A percentile compares a stretch with the other conserved stretches of the same genome.
phyloP scores from a whole-genome alignment of 768 basidiomycete species.

The Psilocybe subaeruginosa region DNA sequence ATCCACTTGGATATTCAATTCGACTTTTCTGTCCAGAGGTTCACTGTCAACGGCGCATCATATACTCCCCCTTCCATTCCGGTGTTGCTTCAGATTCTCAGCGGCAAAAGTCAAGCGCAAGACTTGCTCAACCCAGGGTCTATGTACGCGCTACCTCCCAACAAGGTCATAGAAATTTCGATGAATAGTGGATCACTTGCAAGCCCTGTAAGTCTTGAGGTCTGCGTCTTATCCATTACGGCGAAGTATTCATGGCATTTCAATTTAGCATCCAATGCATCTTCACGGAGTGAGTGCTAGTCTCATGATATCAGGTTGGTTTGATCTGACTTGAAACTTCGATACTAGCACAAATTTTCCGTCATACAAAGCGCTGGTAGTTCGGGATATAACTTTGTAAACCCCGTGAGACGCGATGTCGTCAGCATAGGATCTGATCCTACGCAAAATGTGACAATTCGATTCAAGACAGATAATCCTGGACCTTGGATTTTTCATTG shows the following conservation, averaged over 20 bases:
- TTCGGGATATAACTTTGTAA: conserved; percentile 40
- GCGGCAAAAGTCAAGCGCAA: conserved; percentile 41
- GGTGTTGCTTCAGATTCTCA: conserved; percentile 54
- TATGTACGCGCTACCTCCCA: conserved; percentile 44
- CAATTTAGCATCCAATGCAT: conserved; percentile 44
- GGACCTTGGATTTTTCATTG: conserved; percentile 52
- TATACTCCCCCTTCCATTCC: conserved; percentile 43
- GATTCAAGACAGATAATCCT: conserved; percentile 66
- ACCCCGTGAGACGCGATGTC: conserved; percentile 46
- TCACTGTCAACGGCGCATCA: conserved; percentile 31
- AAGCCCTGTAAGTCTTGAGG: conserved; percentile 30
- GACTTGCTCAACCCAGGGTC: conserved; percentile 43
- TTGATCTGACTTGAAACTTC: conserved; percentile 24
- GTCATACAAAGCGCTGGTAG: conserved; percentile 43
- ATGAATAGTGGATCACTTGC: conserved; percentile 38
- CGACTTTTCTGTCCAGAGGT: conserved; percentile 19
- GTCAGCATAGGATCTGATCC: conserved; percentile 7
- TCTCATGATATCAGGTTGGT: neutral
- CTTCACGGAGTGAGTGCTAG: conserved; percentile 33
- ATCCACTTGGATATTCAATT: conserved; percentile 36
- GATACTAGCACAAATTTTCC: conserved; percentile 36
- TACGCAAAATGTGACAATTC: conserved; percentile 49
- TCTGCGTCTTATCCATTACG: neutral
- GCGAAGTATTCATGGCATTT: neutral
- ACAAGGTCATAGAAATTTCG: conserved; percentile 50